Base-by-base conservation (phyloP, 257 asterid genomes). In the Scutellaria barbata region DNA sequence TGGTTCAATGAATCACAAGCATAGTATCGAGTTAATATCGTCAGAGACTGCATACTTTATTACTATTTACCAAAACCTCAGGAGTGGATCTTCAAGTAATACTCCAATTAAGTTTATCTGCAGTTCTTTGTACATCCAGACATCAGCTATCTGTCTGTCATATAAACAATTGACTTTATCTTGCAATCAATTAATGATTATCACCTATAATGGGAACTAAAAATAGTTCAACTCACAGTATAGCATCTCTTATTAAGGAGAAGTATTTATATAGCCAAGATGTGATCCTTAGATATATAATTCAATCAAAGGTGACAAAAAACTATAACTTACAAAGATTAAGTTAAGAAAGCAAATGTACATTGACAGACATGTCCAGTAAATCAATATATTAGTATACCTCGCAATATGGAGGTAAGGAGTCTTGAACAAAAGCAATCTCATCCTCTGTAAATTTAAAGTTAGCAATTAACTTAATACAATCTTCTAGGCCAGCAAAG, bases 401-500 rank as follows among this genome's bases (percentile, higher is more conserved):
- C 97, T 93, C 96, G 42, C 98, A 93, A 50, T 97, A 76, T 1
- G 90, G 22, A 18, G 98, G 96, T 76, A 93, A 83, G 40, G 90
- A 71, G 10, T 83, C 71, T 70, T 81, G 78, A 60, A 93, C 42
- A 71, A 93, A 93, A 69, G 85, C 90, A 69, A 93, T 90, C 73
- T 93, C 97, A 59, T 93, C 96, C 69, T 89, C 97, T 11, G 86
- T 81, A 71, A 93, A 82, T 72, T 35, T 83, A 68, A 90, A 93
- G 78, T 89, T 90, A 56, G 98, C 98, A 68, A 93, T 86, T 57
- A 93, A 76, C 86, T 72, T 89, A 67, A 90, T 89, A 82, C 98
- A 90, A 87, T 93, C 97, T 79, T 93, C 98, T 69, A 93, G 81
- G 69, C 98, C 98, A 73, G 96, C 97, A 88, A 90, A 90, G 35